phyloP scores from a whole-genome alignment of 2,329 filamentous ascomycete species.

The Sclerotiophoma versabilis region DNA sequence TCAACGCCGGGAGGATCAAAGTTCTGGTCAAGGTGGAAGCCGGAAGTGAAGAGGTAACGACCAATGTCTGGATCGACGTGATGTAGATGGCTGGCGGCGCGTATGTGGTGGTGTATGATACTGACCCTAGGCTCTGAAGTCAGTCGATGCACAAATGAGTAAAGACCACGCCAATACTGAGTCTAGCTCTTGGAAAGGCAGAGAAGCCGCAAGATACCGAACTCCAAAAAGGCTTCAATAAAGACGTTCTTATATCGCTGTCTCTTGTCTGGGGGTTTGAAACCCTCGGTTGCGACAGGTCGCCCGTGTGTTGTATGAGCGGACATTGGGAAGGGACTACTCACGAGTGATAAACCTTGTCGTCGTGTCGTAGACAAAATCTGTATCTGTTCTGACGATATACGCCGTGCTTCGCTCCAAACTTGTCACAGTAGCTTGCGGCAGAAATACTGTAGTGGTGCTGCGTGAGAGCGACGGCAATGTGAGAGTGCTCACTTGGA shows the following conservation, averaged over 20 bases:
- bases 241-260: too few relatives aligned
- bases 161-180: too few relatives aligned
- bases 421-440: background rate
- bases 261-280: too few relatives aligned
- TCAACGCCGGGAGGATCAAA: background rate
- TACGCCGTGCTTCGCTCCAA: background rate
- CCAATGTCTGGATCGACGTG: background rate
- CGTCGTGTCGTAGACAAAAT: background rate
- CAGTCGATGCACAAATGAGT: background rate
- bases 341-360: background rate
- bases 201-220: too few relatives aligned
- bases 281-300: too few relatives aligned
- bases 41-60: background rate
- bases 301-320: too few relatives aligned
- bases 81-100: background rate
- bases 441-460: background rate
- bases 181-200: too few relatives aligned
- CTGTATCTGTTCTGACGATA: background rate
- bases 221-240: too few relatives aligned
- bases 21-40: background rate
- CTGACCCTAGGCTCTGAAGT: background rate
- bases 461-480: too few relatives aligned
- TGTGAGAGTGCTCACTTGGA: background rate
- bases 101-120: background rate
- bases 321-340: background rate